Conservation (phyloP, 1,284 basidiomycete species). For the Ceratobasidium papillatum region DNA sequence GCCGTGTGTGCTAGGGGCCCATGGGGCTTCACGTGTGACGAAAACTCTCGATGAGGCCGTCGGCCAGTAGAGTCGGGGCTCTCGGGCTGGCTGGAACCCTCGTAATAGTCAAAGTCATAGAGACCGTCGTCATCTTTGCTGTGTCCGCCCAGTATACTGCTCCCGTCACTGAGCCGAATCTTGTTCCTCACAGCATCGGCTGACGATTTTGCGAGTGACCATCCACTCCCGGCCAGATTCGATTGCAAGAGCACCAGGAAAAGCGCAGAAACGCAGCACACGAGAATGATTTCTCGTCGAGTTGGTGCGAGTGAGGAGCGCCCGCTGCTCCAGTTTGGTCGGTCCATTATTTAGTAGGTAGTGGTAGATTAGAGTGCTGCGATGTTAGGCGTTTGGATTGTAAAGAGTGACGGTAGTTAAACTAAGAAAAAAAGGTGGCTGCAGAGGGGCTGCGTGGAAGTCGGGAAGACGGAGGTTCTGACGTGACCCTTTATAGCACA, state of each 20-base stretch:
- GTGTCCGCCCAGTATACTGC: slow-evolving; percentile 18
- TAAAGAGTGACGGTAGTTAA: slow-evolving; percentile 10
- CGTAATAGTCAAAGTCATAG: slow-evolving; percentile 37
- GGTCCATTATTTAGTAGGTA: background rate
- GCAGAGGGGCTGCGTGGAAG: slow-evolving; percentile 2
- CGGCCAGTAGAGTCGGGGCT: background rate
- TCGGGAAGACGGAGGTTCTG: background rate
- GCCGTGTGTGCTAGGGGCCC: slow-evolving; percentile 3
- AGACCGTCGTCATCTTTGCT: slow-evolving; percentile 31
- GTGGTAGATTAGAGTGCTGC: background rate
- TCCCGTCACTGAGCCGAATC: slow-evolving; percentile 25
- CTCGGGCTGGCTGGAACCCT: background rate
- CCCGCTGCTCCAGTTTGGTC: slow-evolving; percentile 9
- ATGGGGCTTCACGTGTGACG: slow-evolving; percentile 34
- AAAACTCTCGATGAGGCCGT: slow-evolving; percentile 33
- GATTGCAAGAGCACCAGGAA: slow-evolving; percentile 13
- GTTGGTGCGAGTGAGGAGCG: slow-evolving; percentile 24
- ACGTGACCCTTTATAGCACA: background rate
- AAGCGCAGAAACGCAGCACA: slow-evolving; percentile 19
- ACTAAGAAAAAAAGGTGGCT: background rate
- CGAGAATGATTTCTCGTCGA: slow-evolving; percentile 22
- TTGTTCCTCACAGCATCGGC: slow-evolving; percentile 2
- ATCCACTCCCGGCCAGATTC: slow-evolving; percentile 9
- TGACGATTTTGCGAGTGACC: slow-evolving; percentile 21
- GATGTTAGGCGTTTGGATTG: background rate